phyloP scores from a whole-genome alignment of 2,329 filamentous ascomycete species.

The Biscogniauxia mediterranea region DNA sequence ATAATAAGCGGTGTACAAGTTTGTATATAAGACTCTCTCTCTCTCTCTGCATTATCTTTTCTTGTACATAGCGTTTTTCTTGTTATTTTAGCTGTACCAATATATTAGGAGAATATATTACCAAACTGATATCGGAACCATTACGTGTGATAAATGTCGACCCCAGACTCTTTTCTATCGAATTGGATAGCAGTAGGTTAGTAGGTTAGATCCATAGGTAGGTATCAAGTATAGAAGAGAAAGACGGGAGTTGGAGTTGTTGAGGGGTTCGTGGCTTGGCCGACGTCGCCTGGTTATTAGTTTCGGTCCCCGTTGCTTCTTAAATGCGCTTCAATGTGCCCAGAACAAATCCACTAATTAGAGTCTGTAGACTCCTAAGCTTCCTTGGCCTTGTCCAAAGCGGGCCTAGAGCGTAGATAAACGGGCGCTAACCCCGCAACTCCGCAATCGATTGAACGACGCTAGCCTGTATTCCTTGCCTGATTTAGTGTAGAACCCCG shows the following conservation, averaged over 20 bases:
- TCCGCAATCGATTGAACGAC: not conserved
- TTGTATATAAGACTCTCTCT: not conserved
- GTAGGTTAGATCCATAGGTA: no score
- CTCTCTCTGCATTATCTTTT: no score
- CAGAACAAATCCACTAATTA: not conserved
- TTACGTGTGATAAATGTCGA: no score
- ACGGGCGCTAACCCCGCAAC: not conserved
- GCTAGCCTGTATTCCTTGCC: not conserved
- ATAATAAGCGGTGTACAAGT: not conserved
- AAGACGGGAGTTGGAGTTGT: not conserved
- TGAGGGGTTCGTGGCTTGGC: not conserved
- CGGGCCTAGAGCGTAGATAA: not conserved
- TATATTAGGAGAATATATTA: no score
- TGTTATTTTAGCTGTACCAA: no score
- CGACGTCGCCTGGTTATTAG: not conserved
- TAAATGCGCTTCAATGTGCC: not conserved
- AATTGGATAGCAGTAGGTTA: no score
- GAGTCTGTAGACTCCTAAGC: not conserved
- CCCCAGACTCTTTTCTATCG: no score
- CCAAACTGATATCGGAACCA: no score
- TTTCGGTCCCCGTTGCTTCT: not conserved
- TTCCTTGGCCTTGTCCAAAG: not conserved
- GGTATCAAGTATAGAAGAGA: no score
- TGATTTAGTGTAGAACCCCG: no score
- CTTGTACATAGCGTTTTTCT: no score